phyloP scores from a whole-genome alignment of 176 grass and related monocot species.

The Chloris gayana region DNA sequence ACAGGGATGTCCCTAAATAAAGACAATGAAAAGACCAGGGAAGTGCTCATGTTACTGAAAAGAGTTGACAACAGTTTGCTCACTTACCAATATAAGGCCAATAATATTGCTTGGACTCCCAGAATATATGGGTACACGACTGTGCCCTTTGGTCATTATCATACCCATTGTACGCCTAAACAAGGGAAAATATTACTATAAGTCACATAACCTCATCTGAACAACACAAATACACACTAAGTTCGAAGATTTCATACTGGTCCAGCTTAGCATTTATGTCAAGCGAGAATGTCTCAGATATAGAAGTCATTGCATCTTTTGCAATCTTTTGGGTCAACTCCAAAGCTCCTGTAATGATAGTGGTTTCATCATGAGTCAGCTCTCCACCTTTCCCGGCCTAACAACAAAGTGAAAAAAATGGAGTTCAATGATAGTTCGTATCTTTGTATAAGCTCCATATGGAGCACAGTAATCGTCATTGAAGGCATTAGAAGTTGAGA shows the following conservation, averaged over 20 bases:
- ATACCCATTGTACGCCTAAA: constrained; percentile 72
- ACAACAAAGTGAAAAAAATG: constrained; percentile 45
- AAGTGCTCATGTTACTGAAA: constrained; percentile 9
- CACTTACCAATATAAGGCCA: constrained; percentile 92
- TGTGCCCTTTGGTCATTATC: constrained; percentile 95
- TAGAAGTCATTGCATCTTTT: constrained; percentile 79
- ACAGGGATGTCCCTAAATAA: neutral
- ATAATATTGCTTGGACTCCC: constrained; percentile 86
- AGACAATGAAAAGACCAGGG: neutral
- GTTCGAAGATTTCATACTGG: constrained; percentile 56
- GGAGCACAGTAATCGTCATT: neutral
- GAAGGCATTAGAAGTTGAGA: constrained; percentile 11
- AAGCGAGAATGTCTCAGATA: constrained; percentile 78
- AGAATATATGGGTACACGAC: constrained; percentile 96
- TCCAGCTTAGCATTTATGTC: constrained; percentile 96
- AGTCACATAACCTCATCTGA: constrained; percentile 4
- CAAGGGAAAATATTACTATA: constrained; percentile 42
- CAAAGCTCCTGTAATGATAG: constrained; percentile 97
- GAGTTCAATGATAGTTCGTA: constrained; percentile 43
- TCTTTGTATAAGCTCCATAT: constrained; percentile 1
- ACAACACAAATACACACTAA: constrained; percentile 7
- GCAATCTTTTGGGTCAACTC: constrained; percentile 93
- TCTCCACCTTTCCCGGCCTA: constrained; percentile 99
- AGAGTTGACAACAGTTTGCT: neutral
- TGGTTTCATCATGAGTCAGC: constrained; percentile 99